Conservation (phyloP, 1,284 basidiomycete genomes). For the Crepidotus sp. region DNA sequence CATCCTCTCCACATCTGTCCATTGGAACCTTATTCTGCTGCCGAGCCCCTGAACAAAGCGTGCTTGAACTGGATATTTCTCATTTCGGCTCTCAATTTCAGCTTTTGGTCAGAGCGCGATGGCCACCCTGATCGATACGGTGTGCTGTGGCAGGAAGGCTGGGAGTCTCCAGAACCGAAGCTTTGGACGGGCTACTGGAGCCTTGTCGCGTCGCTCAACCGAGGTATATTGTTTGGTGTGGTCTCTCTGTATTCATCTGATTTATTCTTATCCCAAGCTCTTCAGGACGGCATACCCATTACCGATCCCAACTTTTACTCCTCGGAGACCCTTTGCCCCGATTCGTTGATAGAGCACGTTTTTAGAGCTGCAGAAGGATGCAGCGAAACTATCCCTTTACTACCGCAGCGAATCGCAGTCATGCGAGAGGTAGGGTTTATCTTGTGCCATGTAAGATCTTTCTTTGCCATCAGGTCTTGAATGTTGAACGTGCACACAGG, state of each 20-base stretch:
- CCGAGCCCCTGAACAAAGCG: constrained; percentile 43
- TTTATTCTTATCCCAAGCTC: constrained; percentile 25
- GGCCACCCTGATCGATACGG: constrained; percentile 52
- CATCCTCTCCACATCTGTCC: constrained; percentile 70
- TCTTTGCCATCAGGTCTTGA: background rate
- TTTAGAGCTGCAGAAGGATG: constrained; percentile 54
- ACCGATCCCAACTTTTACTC: constrained; percentile 70
- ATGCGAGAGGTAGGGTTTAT: constrained; percentile 67
- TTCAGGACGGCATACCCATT: constrained; percentile 62
- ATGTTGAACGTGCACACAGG: constrained; percentile 29
- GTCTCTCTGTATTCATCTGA: constrained; percentile 2
- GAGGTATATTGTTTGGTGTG: constrained; percentile 40
- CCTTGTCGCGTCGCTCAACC: constrained; percentile 65
- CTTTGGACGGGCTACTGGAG: constrained; percentile 77
- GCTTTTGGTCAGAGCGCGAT: constrained; percentile 73
- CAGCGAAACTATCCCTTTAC: constrained; percentile 55
- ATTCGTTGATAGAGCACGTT: constrained; percentile 52
- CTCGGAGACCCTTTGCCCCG: constrained; percentile 55
- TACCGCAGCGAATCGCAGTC: constrained; percentile 57
- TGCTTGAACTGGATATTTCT: constrained; percentile 78
- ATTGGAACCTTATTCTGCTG: constrained; percentile 46
- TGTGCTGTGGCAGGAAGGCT: constrained; percentile 65
- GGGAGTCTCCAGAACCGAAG: constrained; percentile 35
- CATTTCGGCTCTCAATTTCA: constrained; percentile 76
- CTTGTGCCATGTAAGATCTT: constrained; percentile 48